A percentile compares a stretch with the other conserved stretches of the same genome.
Evolutionary conservation across 139 green algal genomes (phyloP).

Genomic region (Chlamydomonas asymmetrica): DNA sequence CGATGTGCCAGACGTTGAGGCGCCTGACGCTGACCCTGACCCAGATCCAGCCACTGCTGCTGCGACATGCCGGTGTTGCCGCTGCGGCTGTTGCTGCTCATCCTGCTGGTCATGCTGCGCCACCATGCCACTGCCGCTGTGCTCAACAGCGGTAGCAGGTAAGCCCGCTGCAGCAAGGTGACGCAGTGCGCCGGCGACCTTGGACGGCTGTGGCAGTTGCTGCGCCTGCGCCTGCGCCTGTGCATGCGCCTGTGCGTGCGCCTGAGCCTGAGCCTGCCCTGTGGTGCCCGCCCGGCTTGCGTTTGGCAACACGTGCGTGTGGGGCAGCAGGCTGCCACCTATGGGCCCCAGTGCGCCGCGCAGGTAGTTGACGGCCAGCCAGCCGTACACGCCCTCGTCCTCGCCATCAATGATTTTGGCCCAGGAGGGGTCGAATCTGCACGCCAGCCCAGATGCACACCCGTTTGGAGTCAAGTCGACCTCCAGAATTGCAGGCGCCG

Average conservation of each 20-base stretch:
- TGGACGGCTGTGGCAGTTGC: no score
- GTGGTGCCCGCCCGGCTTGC: no score
- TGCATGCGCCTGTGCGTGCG: background rate
- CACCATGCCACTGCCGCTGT: background rate
- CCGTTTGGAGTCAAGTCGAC: background rate
- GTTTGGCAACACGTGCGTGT: no score
- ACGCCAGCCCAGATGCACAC: background rate
- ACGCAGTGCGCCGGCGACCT: no score
- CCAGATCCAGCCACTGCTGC: background rate
- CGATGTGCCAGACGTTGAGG: background rate
- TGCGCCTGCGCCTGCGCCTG: conserved; percentile 1
- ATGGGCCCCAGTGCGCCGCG: conserved; percentile 41
- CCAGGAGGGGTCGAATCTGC: conserved; percentile 72
- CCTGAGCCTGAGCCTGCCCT: no score
- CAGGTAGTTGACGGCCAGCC: conserved; percentile 81
- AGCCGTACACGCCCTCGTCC: conserved; percentile 87
- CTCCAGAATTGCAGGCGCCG: background rate
- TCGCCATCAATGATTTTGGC: conserved; percentile 75
- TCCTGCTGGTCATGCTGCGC: no score
- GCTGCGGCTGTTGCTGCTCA: no score
- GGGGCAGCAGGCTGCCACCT: no score
- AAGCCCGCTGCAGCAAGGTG: no score
- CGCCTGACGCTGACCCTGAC: background rate
- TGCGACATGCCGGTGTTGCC: background rate
- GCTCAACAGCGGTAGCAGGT: background rate